phyloP scores from a whole-genome alignment of 805 yeast species.

The Saccharomycodes ludwigii region DNA sequence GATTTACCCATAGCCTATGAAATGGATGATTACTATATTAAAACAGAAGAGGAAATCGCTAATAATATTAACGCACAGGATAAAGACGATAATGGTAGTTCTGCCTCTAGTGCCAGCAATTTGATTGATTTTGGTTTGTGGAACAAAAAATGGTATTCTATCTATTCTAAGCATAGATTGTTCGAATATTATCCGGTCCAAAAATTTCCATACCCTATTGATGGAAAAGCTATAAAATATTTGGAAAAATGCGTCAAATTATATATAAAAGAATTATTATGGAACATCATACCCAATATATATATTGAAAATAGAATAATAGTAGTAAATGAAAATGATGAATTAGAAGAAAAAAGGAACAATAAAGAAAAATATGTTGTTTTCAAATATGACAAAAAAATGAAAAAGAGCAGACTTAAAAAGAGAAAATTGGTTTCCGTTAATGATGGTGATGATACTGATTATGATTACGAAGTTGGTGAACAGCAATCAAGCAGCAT shows the following conservation, averaged over 20 bases:
- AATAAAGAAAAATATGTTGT: not conserved
- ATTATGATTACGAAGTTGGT: conserved; percentile 1
- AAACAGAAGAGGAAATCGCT: conserved; percentile 17
- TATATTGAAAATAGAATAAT: not conserved
- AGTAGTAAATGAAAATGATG: conserved; percentile 5
- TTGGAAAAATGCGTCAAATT: conserved; percentile 9
- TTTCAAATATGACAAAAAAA: not conserved
- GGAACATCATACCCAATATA: conserved; percentile 7
- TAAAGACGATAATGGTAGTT: conserved; percentile 1
- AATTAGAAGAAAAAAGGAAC: conserved; percentile 11
- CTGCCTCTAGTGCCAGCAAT: not conserved
- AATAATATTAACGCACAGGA: conserved; percentile 1
- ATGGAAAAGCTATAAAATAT: conserved; percentile 9
- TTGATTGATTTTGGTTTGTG: conserved; percentile 14
- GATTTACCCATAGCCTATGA: conserved; percentile 24
- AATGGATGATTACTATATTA: conserved; percentile 17
- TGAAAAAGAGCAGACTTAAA: conserved; percentile 1
- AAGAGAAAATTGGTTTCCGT: no score
- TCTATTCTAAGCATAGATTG: conserved; percentile 15
- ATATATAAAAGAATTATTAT: conserved; percentile 12
- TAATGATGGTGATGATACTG: not conserved
- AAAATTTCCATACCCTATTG: conserved; percentile 8
- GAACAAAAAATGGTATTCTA: conserved; percentile 17
- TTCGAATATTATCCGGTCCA: conserved; percentile 10
- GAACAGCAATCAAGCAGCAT: no score